Percentiles rank a stretch among this genome's conserved stretches.
Evolutionary conservation across 2,329 filamentous ascomycete genomes (phyloP).

Genomic region (Cercospora berteroae): DNA sequence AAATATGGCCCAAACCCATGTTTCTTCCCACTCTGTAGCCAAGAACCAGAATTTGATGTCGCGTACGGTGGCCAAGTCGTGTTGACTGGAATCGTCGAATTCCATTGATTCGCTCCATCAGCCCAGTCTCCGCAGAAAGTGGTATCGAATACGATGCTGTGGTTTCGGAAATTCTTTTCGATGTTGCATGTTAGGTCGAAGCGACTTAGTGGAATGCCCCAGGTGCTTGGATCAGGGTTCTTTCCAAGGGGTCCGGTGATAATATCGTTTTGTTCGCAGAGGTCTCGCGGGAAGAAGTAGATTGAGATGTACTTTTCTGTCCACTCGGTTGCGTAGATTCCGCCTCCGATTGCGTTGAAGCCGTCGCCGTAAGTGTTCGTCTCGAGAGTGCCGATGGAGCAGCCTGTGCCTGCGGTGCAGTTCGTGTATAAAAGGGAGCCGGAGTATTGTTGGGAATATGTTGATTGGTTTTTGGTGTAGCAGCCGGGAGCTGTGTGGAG

Average conservation of each 20-base stretch:
- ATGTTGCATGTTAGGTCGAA: slow-evolving; percentile 52
- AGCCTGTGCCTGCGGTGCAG: slow-evolving; percentile 45
- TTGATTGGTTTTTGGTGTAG: slow-evolving; percentile 29
- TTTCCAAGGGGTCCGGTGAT: slow-evolving; percentile 45
- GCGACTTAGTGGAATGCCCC: slow-evolving; percentile 63
- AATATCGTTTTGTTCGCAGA: slow-evolving; percentile 17
- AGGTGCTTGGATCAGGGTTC: slow-evolving; percentile 59
- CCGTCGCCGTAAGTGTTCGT: slow-evolving; percentile 36
- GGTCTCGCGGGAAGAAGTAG: slow-evolving; percentile 41
- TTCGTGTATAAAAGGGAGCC: slow-evolving; percentile 54
- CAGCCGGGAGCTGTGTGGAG: slow-evolving; percentile 39
- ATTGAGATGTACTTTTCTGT: slow-evolving; percentile 33
- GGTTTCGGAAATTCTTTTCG: slow-evolving; percentile 36
- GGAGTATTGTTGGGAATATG: slow-evolving; percentile 49
- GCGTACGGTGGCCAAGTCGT: neutral
- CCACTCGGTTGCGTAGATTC: slow-evolving; percentile 41
- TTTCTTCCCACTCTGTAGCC: neutral
- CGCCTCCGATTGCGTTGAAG: slow-evolving; percentile 48
- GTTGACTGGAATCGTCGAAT: slow-evolving; percentile 6
- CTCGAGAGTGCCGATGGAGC: slow-evolving; percentile 52
- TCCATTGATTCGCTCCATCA: slow-evolving; percentile 34
- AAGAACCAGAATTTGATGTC: neutral
- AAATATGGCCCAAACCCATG: neutral
- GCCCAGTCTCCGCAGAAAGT: slow-evolving; percentile 47
- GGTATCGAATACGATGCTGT: slow-evolving; percentile 64